Percentiles rank a stretch among this genome's conserved stretches.
These are phyloP conservation scores for Alternaria infectoria DNA, from an alignment of 2,329 filamentous ascomycete genomes.

Conservation along the genomic window DNA sequence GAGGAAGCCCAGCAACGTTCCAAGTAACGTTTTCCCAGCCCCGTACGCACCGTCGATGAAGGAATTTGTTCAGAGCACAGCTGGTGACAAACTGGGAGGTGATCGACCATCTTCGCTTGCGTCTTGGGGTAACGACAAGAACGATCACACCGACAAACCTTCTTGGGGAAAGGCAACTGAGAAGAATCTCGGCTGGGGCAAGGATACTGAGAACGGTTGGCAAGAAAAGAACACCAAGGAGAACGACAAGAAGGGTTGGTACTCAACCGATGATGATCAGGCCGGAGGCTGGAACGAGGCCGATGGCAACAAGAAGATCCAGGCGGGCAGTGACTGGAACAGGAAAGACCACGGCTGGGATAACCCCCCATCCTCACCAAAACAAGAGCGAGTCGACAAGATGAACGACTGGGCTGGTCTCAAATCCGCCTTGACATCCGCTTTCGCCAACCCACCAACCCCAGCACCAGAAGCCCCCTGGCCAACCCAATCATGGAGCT, in stretches of 20 bases:
- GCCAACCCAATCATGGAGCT: not conserved
- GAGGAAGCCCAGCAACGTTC: conserved; percentile 1
- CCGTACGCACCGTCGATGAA: conserved; percentile 7
- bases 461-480: not conserved
- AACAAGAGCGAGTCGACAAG: not conserved
- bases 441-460: not conserved
- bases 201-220: not conserved
- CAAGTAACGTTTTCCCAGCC: conserved; percentile 3
- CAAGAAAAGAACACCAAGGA: not conserved
- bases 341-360: not conserved
- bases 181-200: not conserved
- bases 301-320: not conserved
- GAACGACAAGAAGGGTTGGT: not conserved
- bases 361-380: not conserved
- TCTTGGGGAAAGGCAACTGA: not conserved
- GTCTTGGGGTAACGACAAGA: conserved; percentile 12
- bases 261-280: not conserved
- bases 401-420: not conserved
- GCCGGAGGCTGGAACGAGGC: not conserved
- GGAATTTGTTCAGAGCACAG: not conserved
- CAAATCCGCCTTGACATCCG: not conserved
- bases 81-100: not conserved
- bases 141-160: not conserved
- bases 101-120: not conserved
- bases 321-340: not conserved